A percentile compares a stretch with the other conserved stretches of the same genome.
phyloP scores from a whole-genome alignment of 768 basidiomycete species.

The Pleurotus sapidus region DNA sequence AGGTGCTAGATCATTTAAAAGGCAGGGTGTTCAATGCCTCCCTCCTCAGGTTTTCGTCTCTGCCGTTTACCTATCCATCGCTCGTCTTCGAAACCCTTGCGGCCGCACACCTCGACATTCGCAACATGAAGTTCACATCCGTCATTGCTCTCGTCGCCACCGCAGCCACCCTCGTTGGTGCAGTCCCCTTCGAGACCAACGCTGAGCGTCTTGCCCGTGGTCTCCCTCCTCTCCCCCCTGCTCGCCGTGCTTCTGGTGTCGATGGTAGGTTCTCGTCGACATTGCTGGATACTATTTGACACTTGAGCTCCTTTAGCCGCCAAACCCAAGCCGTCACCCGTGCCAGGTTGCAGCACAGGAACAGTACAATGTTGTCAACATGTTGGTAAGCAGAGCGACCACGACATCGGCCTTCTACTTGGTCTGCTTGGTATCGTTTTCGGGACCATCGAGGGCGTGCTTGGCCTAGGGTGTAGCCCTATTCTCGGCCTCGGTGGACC shows the following conservation, averaged over 20 bases:
- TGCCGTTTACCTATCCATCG: conserved; percentile 12
- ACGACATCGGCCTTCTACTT: conserved; percentile 15
- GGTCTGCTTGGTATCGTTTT: conserved; percentile 30
- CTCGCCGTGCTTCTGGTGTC: conserved; percentile 31
- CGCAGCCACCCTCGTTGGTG: conserved; percentile 32
- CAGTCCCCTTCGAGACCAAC: conserved; percentile 41
- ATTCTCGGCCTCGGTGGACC: conserved; percentile 28
- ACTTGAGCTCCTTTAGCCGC: conserved; percentile 28
- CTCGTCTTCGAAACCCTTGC: conserved; percentile 10
- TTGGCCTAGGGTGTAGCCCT: conserved; percentile 32
- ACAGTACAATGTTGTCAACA: conserved; percentile 42
- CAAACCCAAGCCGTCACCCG: conserved; percentile 25
- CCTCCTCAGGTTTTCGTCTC: conserved; percentile 10
- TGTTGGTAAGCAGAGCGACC: conserved; percentile 14
- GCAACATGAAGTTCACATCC: conserved; percentile 38
- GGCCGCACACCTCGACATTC: conserved; percentile 6
- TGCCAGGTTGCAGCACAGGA: conserved; percentile 36
- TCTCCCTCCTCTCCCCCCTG: conserved; percentile 45
- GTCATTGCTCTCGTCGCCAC: conserved; percentile 35
- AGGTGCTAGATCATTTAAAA: background rate
- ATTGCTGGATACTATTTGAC: background rate
- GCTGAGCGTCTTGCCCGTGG: conserved; percentile 53
- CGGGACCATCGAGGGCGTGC: conserved; percentile 24
- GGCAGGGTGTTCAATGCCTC: conserved; percentile 8
- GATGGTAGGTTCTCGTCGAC: conserved; percentile 22